Conservation (phyloP, 2,329 filamentous ascomycete genomes). For the Grosmannia serpens region DNA sequence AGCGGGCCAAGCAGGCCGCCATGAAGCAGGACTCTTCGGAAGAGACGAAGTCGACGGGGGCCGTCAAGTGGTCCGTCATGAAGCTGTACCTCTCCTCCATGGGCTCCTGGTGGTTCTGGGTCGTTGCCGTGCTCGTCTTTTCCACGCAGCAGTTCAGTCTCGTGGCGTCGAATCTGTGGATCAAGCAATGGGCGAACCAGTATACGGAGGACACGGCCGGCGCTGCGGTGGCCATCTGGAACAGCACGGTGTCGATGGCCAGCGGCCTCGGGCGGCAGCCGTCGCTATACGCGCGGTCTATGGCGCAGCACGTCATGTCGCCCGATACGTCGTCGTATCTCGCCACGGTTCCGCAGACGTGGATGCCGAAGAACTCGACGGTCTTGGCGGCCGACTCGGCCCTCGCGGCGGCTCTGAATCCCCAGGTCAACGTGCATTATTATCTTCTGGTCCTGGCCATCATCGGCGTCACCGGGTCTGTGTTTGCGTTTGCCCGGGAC, state of each 20-base stretch:
- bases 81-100: conserved; percentile 77
- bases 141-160: conserved; percentile 71
- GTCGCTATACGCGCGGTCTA: conserved; percentile 3
- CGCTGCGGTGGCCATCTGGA: not conserved
- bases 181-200: conserved; percentile 87
- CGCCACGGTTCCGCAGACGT: conserved; percentile 3
- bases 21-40: conserved; percentile 45
- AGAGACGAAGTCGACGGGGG: conserved; percentile 73
- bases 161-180: conserved; percentile 88
- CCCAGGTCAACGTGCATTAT: conserved; percentile 68
- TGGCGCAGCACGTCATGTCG: conserved; percentile 5
- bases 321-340: not conserved
- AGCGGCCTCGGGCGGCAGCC: not conserved
- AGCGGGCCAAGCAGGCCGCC: conserved; percentile 49
- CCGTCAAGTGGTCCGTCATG: conserved; percentile 81
- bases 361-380: conserved; percentile 21
- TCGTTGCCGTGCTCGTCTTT: conserved; percentile 64
- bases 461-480: conserved; percentile 65
- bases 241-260: conserved; percentile 2
- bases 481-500: conserved; percentile 74
- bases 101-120: conserved; percentile 97
- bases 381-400: conserved; percentile 23
- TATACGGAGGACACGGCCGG: conserved; percentile 42
- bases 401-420: conserved; percentile 10
- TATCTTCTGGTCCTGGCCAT: conserved; percentile 75